Conservation (phyloP, 495 filamentous ascomycete species). For the Pyrenula massariospora region DNA sequence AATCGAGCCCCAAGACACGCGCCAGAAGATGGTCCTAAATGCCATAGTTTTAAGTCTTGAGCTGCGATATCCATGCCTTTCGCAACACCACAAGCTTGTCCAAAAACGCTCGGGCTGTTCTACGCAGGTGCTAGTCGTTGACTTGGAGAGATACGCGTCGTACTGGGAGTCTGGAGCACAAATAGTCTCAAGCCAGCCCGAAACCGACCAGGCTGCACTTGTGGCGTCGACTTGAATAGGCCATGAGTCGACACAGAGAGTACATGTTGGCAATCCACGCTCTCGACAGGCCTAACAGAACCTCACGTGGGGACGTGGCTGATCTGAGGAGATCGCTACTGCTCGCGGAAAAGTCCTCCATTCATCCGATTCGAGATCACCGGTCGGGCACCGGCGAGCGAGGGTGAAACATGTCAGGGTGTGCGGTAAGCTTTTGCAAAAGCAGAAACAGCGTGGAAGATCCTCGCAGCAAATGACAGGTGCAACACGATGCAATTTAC, state of each 20-base stretch:
- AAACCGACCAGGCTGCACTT: background rate
- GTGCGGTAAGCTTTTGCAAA: background rate
- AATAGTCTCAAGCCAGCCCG: background rate
- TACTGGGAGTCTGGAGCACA: background rate
- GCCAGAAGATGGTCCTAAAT: background rate
- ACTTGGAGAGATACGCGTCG: too few species aligned
- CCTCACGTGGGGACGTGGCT: background rate
- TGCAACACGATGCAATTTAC: background rate
- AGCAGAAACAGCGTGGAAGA: background rate
- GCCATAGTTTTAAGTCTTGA: background rate
- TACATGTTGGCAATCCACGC: background rate
- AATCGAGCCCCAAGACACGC: background rate
- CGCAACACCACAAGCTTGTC: background rate
- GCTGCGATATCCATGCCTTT: background rate
- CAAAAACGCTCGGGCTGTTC: background rate
- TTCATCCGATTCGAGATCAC: background rate
- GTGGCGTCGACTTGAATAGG: too few species aligned
- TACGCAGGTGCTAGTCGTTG: too few species aligned
- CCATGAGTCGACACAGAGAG: too few species aligned
- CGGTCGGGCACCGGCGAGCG: background rate
- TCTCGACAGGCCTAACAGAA: background rate
- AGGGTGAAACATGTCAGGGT: background rate
- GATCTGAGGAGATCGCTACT: background rate
- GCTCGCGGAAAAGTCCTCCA: background rate
- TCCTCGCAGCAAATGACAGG: background rate